Percentiles rank a stretch among this genome's conserved stretches.
Evolutionary conservation across 2,329 filamentous ascomycete genomes (phyloP).

Genomic region (Trichoderma arundinaceum): DNA sequence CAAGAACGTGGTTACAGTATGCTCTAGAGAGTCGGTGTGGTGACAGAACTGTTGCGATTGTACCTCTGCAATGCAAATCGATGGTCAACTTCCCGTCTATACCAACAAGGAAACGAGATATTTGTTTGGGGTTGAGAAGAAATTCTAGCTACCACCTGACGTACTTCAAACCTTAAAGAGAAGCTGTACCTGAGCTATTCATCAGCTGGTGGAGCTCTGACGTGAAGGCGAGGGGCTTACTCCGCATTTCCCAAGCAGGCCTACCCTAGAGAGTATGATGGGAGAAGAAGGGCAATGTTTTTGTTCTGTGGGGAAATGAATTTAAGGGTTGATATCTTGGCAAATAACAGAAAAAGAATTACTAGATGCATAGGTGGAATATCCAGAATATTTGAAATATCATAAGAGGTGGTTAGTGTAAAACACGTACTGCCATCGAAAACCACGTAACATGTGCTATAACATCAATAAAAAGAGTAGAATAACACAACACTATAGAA

Average conservation of each 20-base stretch:
- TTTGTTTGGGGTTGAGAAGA: neutral
- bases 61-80: neutral
- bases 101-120: too few species aligned
- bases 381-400: too few species aligned
- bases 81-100: neutral
- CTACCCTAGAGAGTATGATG: constrained; percentile 13
- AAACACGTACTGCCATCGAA: too few species aligned
- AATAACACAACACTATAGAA: too few species aligned
- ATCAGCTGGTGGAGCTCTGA: constrained; percentile 27
- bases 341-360: too few species aligned
- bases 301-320: too few species aligned
- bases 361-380: too few species aligned
- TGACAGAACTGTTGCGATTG: neutral
- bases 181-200: constrained; percentile 11
- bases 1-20: neutral
- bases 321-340: too few species aligned
- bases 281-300: neutral
- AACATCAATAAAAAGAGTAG: too few species aligned
- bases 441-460: too few species aligned
- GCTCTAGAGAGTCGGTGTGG: neutral
- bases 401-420: too few species aligned
- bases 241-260: constrained; percentile 1
- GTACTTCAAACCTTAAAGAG: constrained; percentile 2
- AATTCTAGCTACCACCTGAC: neutral
- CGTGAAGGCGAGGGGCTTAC: constrained; percentile 22